Evolutionary conservation across 176 grass and related monocot species (phyloP), one percentile per base, ranked within the genome.

Genomic region (Tillandsia leiboldiana): DNA sequence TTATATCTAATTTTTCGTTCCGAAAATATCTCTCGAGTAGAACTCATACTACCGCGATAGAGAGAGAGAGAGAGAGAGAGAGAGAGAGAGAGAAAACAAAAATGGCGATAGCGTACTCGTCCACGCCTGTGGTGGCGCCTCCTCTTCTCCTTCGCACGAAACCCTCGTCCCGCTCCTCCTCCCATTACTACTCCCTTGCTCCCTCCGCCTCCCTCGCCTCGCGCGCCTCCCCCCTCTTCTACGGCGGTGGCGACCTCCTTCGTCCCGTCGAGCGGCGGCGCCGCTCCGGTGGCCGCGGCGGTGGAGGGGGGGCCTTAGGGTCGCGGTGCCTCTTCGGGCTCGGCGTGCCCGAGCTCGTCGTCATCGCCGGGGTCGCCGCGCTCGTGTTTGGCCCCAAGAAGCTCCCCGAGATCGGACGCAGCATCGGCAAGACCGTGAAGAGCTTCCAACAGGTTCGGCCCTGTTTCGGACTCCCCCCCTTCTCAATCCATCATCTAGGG

Each of bases 401-500:
- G 78, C 83, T 96, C 14, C 93, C 93, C 13, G 93, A 96, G 68
- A 90, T 96, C 62, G 93, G 93, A 1, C 81, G 83, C 12, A 85
- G 54, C 79, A 86, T 96, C 72, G 93, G 93, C 64, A 96, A 92
- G 86, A 92, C 89, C 26, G 73, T 96, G 68, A 96, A 90, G 86
- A 88, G 89, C 76, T 96, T 96, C 79, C 93, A 96, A 71, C 89
- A 92, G 93, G 93, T 96, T 51, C 13, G 56, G 9, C 22, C 22
- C 53, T 24, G 1, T 24, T 24, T 24, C 24, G 24, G 24, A 3
- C 11, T 4, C 53, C 53, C 10, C 56, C 13, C 3, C 8, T 13
- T 6, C 14, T 58, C 54, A 17, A 8, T 59, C 54, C 9, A 14
- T 59, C 54, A 1, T 59, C 15, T 4, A 59, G 54, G 20, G 54